A percentile compares a stretch with the other conserved stretches of the same genome.
These are phyloP conservation scores for Elsinoe ampelina DNA, from an alignment of 2,329 filamentous ascomycete genomes.

Conservation along the genomic window DNA sequence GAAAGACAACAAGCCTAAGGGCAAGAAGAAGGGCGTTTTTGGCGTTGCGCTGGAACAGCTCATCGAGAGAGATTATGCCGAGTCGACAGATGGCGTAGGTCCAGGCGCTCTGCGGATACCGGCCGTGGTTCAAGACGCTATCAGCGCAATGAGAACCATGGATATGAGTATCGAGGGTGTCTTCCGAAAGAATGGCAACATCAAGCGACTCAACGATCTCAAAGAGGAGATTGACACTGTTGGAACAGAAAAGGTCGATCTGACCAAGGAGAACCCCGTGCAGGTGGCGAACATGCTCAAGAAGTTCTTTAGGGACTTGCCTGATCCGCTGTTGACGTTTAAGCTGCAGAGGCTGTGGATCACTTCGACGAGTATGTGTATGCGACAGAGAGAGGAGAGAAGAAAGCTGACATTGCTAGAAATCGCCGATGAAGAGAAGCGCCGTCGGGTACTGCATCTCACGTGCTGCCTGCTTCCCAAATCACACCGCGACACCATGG, in stretches of 20 bases:
- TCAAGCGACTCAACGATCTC: slow-evolving; percentile 81
- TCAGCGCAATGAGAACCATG: slow-evolving; percentile 95
- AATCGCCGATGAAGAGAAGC: slow-evolving; percentile 70
- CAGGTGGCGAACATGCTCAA: slow-evolving; percentile 90
- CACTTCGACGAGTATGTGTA: slow-evolving; percentile 61
- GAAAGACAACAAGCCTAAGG: slow-evolving; percentile 54
- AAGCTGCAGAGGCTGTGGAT: slow-evolving; percentile 91
- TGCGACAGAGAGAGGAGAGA: not conserved
- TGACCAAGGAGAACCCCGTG: slow-evolving; percentile 81
- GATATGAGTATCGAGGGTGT: slow-evolving; percentile 98
- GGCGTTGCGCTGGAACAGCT: slow-evolving; percentile 80
- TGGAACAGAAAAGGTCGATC: slow-evolving; percentile 74
- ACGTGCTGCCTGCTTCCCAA: slow-evolving; percentile 90
- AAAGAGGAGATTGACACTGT: slow-evolving; percentile 78
- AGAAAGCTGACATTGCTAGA: slow-evolving; percentile 36
- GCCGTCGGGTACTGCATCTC: slow-evolving; percentile 77
- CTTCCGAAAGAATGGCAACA: slow-evolving; percentile 98
- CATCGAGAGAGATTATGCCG: slow-evolving; percentile 85
- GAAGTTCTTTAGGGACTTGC: slow-evolving; percentile 87
- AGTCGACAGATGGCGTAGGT: slow-evolving; percentile 95
- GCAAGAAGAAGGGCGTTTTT: slow-evolving; percentile 87
- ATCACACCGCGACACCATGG: slow-evolving; percentile 82
- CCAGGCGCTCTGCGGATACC: slow-evolving; percentile 85
- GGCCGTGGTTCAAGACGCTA: slow-evolving; percentile 86
- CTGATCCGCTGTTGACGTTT: slow-evolving; percentile 87